A percentile compares a stretch with the other conserved stretches of the same genome.
Evolutionary conservation across 2,329 filamentous ascomycete genomes (phyloP).

Genomic region (Mariannaea elegans): DNA sequence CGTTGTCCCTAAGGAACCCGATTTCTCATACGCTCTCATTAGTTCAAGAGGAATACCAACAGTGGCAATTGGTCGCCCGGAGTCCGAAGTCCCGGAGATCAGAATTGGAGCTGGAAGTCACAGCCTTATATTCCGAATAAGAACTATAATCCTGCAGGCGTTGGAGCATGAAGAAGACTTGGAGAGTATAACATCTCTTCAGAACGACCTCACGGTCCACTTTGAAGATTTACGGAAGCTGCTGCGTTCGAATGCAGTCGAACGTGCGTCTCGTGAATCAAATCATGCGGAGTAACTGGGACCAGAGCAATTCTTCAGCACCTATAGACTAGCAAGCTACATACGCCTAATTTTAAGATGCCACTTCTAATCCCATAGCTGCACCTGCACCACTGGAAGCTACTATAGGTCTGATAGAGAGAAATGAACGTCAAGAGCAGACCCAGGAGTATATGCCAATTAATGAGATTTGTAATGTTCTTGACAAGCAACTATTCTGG

Average conservation of each 20-base stretch:
- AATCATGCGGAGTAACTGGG: background rate
- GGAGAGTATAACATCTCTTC: background rate
- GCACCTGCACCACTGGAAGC: no score
- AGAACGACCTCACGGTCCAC: background rate
- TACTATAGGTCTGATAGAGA: no score
- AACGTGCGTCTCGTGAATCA: background rate
- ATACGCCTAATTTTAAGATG: no score
- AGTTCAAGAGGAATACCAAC: background rate
- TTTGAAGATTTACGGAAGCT: background rate
- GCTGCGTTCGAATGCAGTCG: background rate
- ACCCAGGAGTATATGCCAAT: no score
- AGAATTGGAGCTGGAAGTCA: background rate
- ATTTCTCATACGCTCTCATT: conserved; percentile 10
- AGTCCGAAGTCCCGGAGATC: background rate
- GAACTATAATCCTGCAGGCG: background rate
- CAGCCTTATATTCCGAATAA: background rate
- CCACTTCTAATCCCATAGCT: no score
- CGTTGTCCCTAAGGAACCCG: background rate
- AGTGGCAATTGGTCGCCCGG: background rate
- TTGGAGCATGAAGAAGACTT: background rate
- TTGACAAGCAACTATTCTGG: no score
- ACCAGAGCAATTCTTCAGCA: background rate
- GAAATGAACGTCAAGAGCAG: no score
- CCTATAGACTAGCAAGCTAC: no score
- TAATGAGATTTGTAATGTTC: no score